Evolutionary conservation across 2,329 filamentous ascomycete genomes (phyloP).

Genomic region (Talaromyces sp.): DNA sequence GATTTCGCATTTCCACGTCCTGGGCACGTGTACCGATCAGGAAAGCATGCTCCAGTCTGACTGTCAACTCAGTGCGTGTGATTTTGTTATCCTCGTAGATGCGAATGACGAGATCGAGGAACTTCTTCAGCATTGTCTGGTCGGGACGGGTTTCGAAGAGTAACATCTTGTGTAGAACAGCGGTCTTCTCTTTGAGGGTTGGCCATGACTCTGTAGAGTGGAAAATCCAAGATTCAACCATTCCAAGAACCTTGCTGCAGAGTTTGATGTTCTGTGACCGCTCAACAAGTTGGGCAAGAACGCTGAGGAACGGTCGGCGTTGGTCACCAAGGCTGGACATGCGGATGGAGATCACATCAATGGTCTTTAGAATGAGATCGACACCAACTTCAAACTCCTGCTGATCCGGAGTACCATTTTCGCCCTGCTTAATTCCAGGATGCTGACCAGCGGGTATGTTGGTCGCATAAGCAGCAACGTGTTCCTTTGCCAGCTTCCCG

Average conservation of each 20-base stretch:
- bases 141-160: constrained; percentile 86
- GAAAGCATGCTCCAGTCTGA: constrained; percentile 97
- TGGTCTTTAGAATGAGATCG: constrained; percentile 87
- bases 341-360: constrained; percentile 84
- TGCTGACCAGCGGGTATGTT: constrained; percentile 41
- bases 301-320: constrained; percentile 87
- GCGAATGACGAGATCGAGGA: constrained; percentile 90
- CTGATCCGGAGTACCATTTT: constrained; percentile 54
- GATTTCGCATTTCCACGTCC: constrained; percentile 94
- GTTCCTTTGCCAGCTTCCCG: constrained; percentile 86
- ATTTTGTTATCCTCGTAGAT: constrained; percentile 99
- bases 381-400: constrained; percentile 88
- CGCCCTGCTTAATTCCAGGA: constrained; percentile 39
- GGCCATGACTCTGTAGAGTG: constrained; percentile 92
- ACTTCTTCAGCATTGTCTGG: constrained; percentile 82
- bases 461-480: constrained; percentile 71
- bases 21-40: constrained; percentile 89
- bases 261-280: constrained; percentile 84
- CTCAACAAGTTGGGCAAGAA: constrained; percentile 90
- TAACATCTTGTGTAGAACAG: constrained; percentile 98
- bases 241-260: constrained; percentile 86
- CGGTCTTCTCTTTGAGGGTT: constrained; percentile 97
- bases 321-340: constrained; percentile 93
- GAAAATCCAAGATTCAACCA: constrained; percentile 97
- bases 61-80: constrained; percentile 88